Evolutionary conservation across 441 rosid species (phyloP), one percentile per base, ranked within the genome.

Genomic region (Flueggea neowawraea): DNA sequence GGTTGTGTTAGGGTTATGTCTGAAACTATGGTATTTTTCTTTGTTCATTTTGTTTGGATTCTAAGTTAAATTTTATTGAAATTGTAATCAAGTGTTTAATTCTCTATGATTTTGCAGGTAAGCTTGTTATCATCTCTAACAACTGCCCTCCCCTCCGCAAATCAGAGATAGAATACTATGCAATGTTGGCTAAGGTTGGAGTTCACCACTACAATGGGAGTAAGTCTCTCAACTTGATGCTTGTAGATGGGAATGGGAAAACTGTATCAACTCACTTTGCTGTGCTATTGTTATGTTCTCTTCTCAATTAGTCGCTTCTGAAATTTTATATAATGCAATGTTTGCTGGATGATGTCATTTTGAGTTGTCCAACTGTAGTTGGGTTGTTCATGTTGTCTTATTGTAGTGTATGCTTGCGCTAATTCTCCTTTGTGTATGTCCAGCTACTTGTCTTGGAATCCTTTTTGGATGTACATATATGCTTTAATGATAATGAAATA

Each of bases 171-270:
- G 95, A 92, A 71, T 92, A 92, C 54, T 92, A 87, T 73, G 98
- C 95, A 0, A 92, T 92, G 96, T 78, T 92, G 60, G 80, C 91
- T 0, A 89, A 89, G 79, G 87, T 91, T 69, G 96, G 98, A 62
- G 91, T 89, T 33, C 96, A 92, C 69, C 98, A 89, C 70, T 92
- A 87, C 74, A 92, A 86, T 60, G 96, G 98, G 55, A 92, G 96
- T 92, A 74, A 78, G 96, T 82, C 11, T 62, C 57, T n/a, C 16
- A n/a, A 52, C 55, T 22, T 15, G 16, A 10, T 5, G 1, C 55
- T 52, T 28, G 2, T 52, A 12, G n/a, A 12, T 52, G 1, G 2
- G 28, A 22, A 22, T 22, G 28, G 2, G 28, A 22, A 22, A 2
- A 22, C 28, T 22, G 28, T 1, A 22, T 22, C 28, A 22, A 22